These are phyloP conservation scores for Penicillium brevicompactum DNA, from an alignment of 2,329 filamentous ascomycete species.

Conservation along the genomic window DNA sequence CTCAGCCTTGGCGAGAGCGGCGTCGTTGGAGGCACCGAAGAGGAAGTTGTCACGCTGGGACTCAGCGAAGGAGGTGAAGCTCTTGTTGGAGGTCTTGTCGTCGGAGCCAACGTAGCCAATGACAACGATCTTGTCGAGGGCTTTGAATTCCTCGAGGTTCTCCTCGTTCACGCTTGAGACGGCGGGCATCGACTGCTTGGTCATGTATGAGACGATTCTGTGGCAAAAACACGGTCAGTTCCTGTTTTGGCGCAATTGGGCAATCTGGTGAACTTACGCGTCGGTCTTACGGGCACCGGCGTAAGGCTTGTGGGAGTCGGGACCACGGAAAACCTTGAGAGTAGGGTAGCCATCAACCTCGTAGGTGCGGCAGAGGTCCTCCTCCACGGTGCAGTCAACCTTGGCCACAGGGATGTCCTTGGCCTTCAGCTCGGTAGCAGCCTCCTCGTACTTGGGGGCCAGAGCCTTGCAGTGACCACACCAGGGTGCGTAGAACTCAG, in stretches of 20 bases:
- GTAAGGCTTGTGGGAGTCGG: slow-evolving; percentile 80
- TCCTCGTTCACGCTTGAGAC: slow-evolving; percentile 82
- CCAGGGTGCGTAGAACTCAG: slow-evolving; percentile 98
- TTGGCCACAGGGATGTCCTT: slow-evolving; percentile 53
- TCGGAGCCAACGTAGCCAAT: slow-evolving; percentile 82
- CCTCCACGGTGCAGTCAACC: slow-evolving; percentile 88
- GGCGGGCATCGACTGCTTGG: slow-evolving; percentile 93
- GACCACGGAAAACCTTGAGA: slow-evolving; percentile 96
- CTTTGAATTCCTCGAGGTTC: slow-evolving; percentile 94
- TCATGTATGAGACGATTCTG: slow-evolving; percentile 83
- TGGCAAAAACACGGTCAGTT: slow-evolving; percentile 23
- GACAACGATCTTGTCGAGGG: slow-evolving; percentile 91
- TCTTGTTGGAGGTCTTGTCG: slow-evolving; percentile 83
- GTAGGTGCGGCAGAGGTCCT: slow-evolving; percentile 84
- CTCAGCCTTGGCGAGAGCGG: slow-evolving; percentile 82
- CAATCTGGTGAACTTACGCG: slow-evolving; percentile 49
- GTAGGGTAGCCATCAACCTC: slow-evolving; percentile 98
- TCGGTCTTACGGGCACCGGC: slow-evolving; percentile 85
- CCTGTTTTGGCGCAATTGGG: not conserved
- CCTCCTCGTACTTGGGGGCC: slow-evolving; percentile 57
- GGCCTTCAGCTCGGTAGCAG: slow-evolving; percentile 50
- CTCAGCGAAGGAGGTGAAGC: slow-evolving; percentile 73
- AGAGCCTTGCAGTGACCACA: slow-evolving; percentile 99
- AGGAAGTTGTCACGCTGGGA: slow-evolving; percentile 86
- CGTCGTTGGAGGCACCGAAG: slow-evolving; percentile 86